Base-by-base conservation (phyloP, 257 asterid genomes). In the Solanum appendiculatum region DNA sequence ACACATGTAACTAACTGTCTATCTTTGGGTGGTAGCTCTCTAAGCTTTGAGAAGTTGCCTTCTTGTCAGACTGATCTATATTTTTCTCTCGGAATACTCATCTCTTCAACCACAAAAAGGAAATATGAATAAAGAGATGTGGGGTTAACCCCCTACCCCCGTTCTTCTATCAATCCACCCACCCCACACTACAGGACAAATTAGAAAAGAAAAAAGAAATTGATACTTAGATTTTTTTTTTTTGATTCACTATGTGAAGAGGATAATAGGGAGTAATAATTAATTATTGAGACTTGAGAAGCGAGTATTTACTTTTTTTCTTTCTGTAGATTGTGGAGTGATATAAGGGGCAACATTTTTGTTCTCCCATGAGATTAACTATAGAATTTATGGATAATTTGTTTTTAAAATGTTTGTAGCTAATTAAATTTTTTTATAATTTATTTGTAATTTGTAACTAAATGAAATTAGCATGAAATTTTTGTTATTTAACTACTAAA, bases 1-100 rank as follows among this genome's bases (percentile, higher is more conserved):
- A 91, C 87, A 21, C 46, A 68, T 88, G 34, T 70, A 88, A 70
- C 91, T 87, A 85, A 86, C 86, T 23, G 37, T 90, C 81, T 78
- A 86, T 86, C 87, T 88, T 75, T 48, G 40, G 68, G 31, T 81
- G 37, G 87, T 73, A 73, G 82, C 82, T 73, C 87, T 63, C 70
- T 83, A 89, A 85, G 88, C 84, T 82, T 73, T 88, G 88, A 82
- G 88, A 90, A 89, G 89, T 89, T 84, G 92, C 88, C 91, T 89
- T 91, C 88, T 91, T 91, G 93, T 92, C 93, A 89, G 93, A 90
- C 90, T 90, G 88, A 90, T 90, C 90, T 83, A 86, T 60, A 23
- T n/a, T 91, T 88, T 86, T 68, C 54, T 34, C 56, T 36, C 36
- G 27, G 60, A 68, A 20, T 75, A 39, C 82, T 73, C 29, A 36